phyloP scores from a whole-genome alignment of 1,284 basidiomycete species.

The Apiotrichum akiyoshidainum region DNA sequence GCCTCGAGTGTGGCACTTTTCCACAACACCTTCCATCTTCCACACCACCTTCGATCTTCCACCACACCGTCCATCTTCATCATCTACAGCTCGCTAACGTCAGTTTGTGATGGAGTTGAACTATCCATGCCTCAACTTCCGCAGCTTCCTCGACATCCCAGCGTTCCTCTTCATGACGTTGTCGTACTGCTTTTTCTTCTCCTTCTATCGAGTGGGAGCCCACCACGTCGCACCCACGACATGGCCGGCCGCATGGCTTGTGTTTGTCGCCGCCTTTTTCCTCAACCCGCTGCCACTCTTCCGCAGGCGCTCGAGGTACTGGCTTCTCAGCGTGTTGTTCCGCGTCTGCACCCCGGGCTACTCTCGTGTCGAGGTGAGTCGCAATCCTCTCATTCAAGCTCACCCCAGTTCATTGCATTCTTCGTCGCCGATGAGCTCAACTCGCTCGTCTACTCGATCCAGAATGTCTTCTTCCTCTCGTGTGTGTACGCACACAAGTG shows the following conservation, averaged over 20 bases:
- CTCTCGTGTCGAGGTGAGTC: conserved; percentile 67
- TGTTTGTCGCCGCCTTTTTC: conserved; percentile 61
- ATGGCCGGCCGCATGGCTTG: conserved; percentile 86
- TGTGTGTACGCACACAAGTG: conserved; percentile 45
- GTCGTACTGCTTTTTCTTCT: conserved; percentile 78
- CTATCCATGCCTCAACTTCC: conserved; percentile 69
- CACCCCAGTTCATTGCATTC: conserved; percentile 34
- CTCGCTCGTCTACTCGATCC: conserved; percentile 69
- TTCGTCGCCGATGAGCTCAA: conserved; percentile 69
- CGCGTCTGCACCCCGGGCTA: conserved; percentile 68
- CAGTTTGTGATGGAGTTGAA: conserved; percentile 93
- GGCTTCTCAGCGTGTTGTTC: conserved; percentile 67
- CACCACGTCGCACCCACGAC: conserved; percentile 55
- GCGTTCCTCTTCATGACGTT: conserved; percentile 72
- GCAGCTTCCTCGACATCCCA: conserved; percentile 83
- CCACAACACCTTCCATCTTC: no score
- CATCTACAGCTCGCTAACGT: no score
- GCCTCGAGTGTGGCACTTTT: no score
- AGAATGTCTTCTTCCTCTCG: conserved; percentile 60
- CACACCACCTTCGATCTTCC: no score
- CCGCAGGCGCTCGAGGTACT: conserved; percentile 66
- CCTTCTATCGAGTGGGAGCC: conserved; percentile 64
- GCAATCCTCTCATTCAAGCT: not conserved
- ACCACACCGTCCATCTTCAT: no score
- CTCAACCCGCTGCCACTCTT: conserved; percentile 73